Evolutionary conservation across 306 rosid genomes (phyloP).

Genomic region (Fagus crenata): DNA sequence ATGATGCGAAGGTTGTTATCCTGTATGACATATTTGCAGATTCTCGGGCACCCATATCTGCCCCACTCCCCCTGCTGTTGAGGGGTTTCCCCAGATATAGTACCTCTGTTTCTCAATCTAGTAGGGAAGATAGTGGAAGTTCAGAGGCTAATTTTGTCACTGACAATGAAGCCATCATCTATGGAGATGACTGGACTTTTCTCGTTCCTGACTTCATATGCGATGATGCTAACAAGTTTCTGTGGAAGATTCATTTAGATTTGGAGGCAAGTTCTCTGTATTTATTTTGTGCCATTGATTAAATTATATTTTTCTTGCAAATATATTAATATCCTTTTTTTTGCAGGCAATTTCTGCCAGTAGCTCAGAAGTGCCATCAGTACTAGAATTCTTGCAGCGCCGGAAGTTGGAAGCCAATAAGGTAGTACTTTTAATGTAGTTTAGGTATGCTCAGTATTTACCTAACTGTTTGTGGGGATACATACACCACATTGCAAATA

Average conservation of each 20-base stretch:
- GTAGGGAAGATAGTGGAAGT: conserved; percentile 59
- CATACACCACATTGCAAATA: too few relatives aligned
- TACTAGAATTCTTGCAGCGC: conserved; percentile 93
- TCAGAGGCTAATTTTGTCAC: conserved; percentile 45
- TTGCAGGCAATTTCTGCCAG: conserved; percentile 90
- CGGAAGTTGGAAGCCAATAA: conserved; percentile 79
- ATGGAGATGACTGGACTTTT: conserved; percentile 76
- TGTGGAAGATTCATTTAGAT: conserved; percentile 89
- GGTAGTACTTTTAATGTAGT: conserved; percentile 42
- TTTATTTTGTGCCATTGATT: not conserved
- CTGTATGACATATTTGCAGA: conserved; percentile 87
- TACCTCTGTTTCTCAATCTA: conserved; percentile 47
- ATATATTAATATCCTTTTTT: conserved; percentile 16
- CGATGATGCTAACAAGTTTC: conserved; percentile 61
- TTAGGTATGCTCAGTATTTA: conserved; percentile 4
- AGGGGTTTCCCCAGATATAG: conserved; percentile 75
- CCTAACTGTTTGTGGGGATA: conserved; percentile 1
- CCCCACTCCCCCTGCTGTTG: conserved; percentile 86
- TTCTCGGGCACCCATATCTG: conserved; percentile 91
- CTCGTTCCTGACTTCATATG: conserved; percentile 85
- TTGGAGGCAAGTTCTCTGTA: conserved; percentile 58
- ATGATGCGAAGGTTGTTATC: conserved; percentile 94
- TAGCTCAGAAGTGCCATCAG: conserved; percentile 91
- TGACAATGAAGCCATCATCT: conserved; percentile 58
- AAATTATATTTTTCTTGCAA: conserved; percentile 18